Evolutionary conservation across 176 grass and related monocot genomes (phyloP), one percentile per base, ranked within the genome.

Genomic region (Juncus inflexus): DNA sequence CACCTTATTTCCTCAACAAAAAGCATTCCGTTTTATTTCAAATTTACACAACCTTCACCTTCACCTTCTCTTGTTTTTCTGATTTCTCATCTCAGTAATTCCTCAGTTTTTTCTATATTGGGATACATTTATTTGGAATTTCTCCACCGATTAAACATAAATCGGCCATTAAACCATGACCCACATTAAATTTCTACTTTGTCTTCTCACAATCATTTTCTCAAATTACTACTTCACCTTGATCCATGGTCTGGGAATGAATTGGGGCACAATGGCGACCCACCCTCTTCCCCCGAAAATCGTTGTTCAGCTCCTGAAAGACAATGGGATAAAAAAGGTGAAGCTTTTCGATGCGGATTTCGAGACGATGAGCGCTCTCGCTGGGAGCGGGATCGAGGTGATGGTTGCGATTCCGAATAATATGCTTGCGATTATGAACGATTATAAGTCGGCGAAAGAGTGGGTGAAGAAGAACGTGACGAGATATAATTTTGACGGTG

Each of bases 321-420:
- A 94, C 72, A 94, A 94, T 62, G 81, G 81, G 40, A 72, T 94
- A 72, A 87, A 85, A 62, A 87, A 84, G 78, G 91, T 87, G 35
- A 95, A 95, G 81, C 78, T 95, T 65, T 95, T 95, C 73, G 91
- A 95, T 67, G 76, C 91, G 67, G 86, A 95, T 80, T 16, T 50
- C 42, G 53, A 2, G 2, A 83, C 89, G 19, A 78, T 94, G 58
- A 80, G 39, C 74, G 89, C 89, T 43, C 78, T 94, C 64, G 89
- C 89, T 5, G 89, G 81, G 40, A 64, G 58, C 4, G 78, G 73
- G 19, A 85, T 94, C 64, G 89, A 94, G 81, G 89, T 88, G 43
- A 94, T 94, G 89, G 66, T 94, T 6, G 89, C 85, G 15, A 94
- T 94, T 41, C 89, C 89, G n/a, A 94, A 94, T 57, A 77, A 77